Evolutionary conservation across 345 rosid species (phyloP).

Genomic region (Microcos paniculata): DNA sequence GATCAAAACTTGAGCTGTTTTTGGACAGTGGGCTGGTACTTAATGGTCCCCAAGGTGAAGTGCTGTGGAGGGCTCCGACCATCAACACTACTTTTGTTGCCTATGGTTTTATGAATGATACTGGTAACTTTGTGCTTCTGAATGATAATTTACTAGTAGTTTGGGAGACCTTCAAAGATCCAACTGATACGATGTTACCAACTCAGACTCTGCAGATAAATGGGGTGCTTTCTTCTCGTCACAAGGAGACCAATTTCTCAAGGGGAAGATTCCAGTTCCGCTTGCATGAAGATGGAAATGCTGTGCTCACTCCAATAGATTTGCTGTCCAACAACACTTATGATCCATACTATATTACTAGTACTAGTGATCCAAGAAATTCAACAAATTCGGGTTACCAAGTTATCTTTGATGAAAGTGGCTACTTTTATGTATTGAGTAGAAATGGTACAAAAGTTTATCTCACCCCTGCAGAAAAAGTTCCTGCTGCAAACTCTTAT

Average conservation of each 20-base stretch:
- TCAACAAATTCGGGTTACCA: constrained; percentile 20
- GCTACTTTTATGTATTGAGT: constrained; percentile 25
- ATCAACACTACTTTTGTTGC: background rate
- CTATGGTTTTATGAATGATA: constrained; percentile 25
- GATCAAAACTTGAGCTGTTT: constrained; percentile 22
- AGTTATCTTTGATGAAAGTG: constrained; percentile 28
- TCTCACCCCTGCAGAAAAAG: background rate
- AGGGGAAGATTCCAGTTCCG: constrained; percentile 36
- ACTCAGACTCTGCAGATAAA: constrained; percentile 21
- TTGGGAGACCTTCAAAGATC: constrained; percentile 39
- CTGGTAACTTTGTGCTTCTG: constrained; percentile 27
- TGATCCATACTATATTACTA: constrained; percentile 21
- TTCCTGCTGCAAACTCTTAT: constrained; percentile 14
- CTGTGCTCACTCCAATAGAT: constrained; percentile 24
- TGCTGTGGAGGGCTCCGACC: constrained; percentile 22
- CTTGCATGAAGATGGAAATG: constrained; percentile 24
- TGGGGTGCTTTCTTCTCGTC: constrained; percentile 20
- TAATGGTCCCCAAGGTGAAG: background rate
- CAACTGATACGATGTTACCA: constrained; percentile 39
- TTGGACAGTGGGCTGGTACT: constrained; percentile 11
- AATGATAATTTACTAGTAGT: constrained; percentile 1
- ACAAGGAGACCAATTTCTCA: constrained; percentile 28
- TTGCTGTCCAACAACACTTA: constrained; percentile 17
- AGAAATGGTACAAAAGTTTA: background rate
- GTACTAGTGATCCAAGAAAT: background rate